Percentiles rank a stretch among this genome's conserved stretches.
These are phyloP conservation scores for Mycena maculata DNA, from an alignment of 768 basidiomycete species.

Conservation along the genomic window DNA sequence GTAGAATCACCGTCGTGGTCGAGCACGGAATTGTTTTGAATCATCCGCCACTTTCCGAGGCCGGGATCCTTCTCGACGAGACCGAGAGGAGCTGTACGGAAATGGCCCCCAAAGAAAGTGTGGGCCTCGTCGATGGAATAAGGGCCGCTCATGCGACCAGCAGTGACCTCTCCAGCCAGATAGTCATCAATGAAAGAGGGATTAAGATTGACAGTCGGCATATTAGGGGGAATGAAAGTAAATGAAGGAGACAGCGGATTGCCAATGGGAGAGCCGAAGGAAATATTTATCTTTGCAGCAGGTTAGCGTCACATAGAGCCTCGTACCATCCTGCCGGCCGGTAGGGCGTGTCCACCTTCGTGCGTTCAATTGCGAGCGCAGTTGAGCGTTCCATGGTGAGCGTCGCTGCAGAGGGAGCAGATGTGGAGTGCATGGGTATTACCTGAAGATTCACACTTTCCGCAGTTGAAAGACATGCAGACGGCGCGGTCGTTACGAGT, in stretches of 20 bases:
- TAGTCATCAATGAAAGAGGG: slow-evolving; percentile 19
- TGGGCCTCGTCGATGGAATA: background rate
- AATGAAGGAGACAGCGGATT: slow-evolving; percentile 4
- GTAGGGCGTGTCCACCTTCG: slow-evolving; percentile 21
- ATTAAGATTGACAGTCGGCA: slow-evolving; percentile 1
- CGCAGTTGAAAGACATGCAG: slow-evolving; percentile 15
- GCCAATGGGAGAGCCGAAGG: slow-evolving; percentile 25
- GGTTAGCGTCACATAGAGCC: slow-evolving; percentile 22
- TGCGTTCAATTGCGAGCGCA: slow-evolving; percentile 27
- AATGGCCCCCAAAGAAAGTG: slow-evolving; percentile 18
- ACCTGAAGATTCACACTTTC: background rate
- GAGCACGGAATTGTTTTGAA: slow-evolving; percentile 16
- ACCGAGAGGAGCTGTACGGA: slow-evolving; percentile 21
- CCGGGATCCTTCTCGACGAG: slow-evolving; percentile 26
- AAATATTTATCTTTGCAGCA: slow-evolving; percentile 24
- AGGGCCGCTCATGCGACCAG: slow-evolving; percentile 13
- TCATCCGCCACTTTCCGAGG: slow-evolving; percentile 13
- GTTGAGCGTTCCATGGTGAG: slow-evolving; percentile 18
- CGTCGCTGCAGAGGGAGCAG: slow-evolving; percentile 17
- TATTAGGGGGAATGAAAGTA: slow-evolving; percentile 21
- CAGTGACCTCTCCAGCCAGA: background rate
- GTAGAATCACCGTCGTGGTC: slow-evolving; percentile 11
- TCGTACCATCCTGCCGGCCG: slow-evolving; percentile 13
- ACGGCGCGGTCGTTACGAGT: slow-evolving; percentile 11
- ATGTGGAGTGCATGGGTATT: slow-evolving; percentile 2